These are phyloP conservation scores for Chalciporus sp. DNA, from an alignment of 1,284 basidiomycete genomes.

Conservation along the genomic window DNA sequence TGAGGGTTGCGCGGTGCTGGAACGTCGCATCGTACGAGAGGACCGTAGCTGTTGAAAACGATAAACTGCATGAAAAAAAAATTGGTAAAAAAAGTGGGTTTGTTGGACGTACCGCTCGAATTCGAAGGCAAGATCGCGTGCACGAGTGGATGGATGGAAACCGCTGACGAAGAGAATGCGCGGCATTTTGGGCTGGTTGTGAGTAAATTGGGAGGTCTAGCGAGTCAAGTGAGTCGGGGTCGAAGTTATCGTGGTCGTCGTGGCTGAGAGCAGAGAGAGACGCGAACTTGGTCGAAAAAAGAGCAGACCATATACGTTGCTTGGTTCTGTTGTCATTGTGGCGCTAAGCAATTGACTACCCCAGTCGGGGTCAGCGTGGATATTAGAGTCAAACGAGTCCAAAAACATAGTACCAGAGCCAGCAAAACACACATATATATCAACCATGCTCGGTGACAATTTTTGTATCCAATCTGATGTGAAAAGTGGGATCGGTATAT, in stretches of 20 bases:
- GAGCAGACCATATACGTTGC: constrained; percentile 36
- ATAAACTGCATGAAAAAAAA: constrained; percentile 4
- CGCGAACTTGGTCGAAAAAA: constrained; percentile 17
- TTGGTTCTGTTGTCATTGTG: constrained; percentile 46
- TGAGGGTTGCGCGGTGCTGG: constrained; percentile 80
- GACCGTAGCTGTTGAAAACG: constrained; percentile 58
- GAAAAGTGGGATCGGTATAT: too few species aligned
- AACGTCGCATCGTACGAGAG: constrained; percentile 84
- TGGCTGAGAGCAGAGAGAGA: constrained; percentile 6
- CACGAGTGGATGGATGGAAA: constrained; percentile 77
- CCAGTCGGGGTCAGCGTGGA: too few species aligned
- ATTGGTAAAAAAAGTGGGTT: neutral
- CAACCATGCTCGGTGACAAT: too few species aligned
- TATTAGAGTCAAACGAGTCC: too few species aligned
- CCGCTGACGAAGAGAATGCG: constrained; percentile 88
- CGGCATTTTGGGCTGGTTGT: constrained; percentile 45
- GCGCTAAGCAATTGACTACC: constrained; percentile 19
- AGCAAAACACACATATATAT: too few species aligned
- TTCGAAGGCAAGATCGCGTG: constrained; percentile 82
- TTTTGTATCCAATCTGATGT: too few species aligned
- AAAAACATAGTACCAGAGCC: too few species aligned
- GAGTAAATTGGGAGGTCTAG: constrained; percentile 4
- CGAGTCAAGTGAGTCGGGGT: constrained; percentile 2
- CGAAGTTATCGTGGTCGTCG: constrained; percentile 14
- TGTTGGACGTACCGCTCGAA: constrained; percentile 72